Evolutionary conservation across 176 grass and related monocot species (phyloP), one percentile per base, ranked within the genome.

Genomic region (Cenchrus americanus): DNA sequence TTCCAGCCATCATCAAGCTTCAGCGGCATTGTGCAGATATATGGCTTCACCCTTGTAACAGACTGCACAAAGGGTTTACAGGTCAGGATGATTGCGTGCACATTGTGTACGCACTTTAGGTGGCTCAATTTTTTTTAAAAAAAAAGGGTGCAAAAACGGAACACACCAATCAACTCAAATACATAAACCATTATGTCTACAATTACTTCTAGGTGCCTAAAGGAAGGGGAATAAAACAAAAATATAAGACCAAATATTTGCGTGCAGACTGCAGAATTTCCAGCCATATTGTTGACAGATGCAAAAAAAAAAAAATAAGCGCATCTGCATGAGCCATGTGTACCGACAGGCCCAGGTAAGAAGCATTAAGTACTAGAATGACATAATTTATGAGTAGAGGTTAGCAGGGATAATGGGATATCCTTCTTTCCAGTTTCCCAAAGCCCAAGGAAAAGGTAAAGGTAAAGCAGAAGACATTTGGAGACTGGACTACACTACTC

Each of bases 11-110:
- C 89, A 0, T 96, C 93, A 53, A 98, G 85, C 80, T 85, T 92
- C 69, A 96, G 47, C 0, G 93, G 89, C 96, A 98, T 98, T 64
- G 93, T 98, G 81, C 96, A 98, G 27, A 98, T 94, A 54, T 93
- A 98, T 44, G 93, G 96, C 76, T 98, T 92, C 17, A 98, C 91
- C 61, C 93, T 90, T 23, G 96, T 94, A 57, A 96, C 85, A 51
- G 93, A 91, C 96, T 94, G 80, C 37, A 64, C 40, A 46, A 43
- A 84, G 23, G 5, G 14, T 19, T 42, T n/a, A 41, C 2, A 66
- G 60, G 66, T 78, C 61, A 72, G 60, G 32, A 59, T 14, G 46
- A 54, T 34, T 54, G 15, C 21, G 21, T 75, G 27, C 8, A 63
- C 2, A 54, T 19, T 41, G 19, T 8, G 2, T 42, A 72, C 48